Percentiles rank a stretch among this genome's conserved stretches.
Evolutionary conservation across 441 rosid genomes (phyloP).

Genomic region (Pelargonium myrrhifolium): DNA sequence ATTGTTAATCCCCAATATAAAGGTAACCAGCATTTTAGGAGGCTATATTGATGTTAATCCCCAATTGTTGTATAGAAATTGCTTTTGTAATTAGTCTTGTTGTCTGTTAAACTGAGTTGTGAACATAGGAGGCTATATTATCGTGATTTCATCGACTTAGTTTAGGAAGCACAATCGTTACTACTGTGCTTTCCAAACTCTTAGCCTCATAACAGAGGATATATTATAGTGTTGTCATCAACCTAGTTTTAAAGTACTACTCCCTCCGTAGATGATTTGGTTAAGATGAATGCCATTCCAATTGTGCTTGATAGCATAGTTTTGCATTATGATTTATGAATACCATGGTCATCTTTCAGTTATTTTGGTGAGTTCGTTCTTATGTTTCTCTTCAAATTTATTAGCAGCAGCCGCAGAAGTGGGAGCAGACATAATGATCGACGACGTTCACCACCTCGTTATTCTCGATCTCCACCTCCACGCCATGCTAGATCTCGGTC

Average conservation of each 20-base stretch:
- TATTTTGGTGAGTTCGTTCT: neutral
- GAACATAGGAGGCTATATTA: too few species aligned
- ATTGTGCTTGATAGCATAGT: neutral
- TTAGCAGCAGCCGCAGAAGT: constrained; percentile 3
- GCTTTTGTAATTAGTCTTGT: neutral
- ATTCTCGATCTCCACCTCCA: constrained; percentile 67
- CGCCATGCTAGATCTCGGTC: constrained; percentile 64
- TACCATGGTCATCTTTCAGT: neutral
- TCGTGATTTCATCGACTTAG: too few species aligned
- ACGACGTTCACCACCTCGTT: constrained; percentile 57
- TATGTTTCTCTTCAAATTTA: neutral
- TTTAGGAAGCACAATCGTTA: neutral
- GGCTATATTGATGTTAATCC: neutral
- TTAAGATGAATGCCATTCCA: too few species aligned
- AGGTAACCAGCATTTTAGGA: neutral
- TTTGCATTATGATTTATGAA: neutral
- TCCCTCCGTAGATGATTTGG: too few species aligned
- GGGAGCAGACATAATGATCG: constrained; percentile 56
- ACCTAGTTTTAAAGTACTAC: too few species aligned
- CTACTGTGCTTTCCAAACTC: neutral
- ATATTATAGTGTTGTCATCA: too few species aligned
- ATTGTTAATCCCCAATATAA: neutral
- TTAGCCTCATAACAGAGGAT: too few species aligned
- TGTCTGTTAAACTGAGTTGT: neutral
- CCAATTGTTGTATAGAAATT: neutral